Base-by-base conservation (phyloP, 2,329 filamentous ascomycete species). In the Venturia effusa region DNA sequence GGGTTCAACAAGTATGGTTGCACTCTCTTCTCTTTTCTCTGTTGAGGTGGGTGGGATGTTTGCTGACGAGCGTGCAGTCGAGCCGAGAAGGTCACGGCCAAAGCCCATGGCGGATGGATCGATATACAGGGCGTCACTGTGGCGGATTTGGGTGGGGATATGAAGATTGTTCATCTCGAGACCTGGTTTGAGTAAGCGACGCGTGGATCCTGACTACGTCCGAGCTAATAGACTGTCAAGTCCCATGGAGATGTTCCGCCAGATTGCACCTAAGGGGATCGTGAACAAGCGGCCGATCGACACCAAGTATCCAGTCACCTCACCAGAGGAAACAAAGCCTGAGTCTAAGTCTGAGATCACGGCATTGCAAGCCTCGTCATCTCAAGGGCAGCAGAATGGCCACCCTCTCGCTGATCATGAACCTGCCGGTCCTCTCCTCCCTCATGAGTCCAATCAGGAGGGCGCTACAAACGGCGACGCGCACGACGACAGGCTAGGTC, bases 81-180 rank as follows among this genome's bases (percentile, higher is more conserved):
- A 67, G 84, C 83, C 7, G 83, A 88, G 67, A 87, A 85, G 66
- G 80, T 88, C 41, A 83, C 76, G 0, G 80, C 82, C 61, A 84
- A 84, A 70, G 83, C 84, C 1, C 84, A 87, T 67, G 83, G 83
- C 40, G 81, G 81, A 0, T 65, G 73, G 1, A 86, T 88, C 65
- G 84, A 88, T 66, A 85, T 88, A 64, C 77, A 85, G 70, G 86
- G 86, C 4, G 75, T 88, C 40, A 84, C 83, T 0, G 78, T 87
- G 17, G 86, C 85, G 13, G 79, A 79, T 24, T 81, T 88, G 6
- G 84, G 88, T 68, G 82, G 84, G 17, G 80, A 81, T 66, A 73
- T 88, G 51, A 81, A 84, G 65, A 73, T 88, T 2, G 78, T 83
- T 67, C 77, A 75, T 22, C 77, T 88, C 3, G 83, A 87, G 66